Evolutionary conservation across 257 asterid genomes (phyloP), one percentile per base, ranked within the genome.

Genomic region (Solanum chmielewskii): DNA sequence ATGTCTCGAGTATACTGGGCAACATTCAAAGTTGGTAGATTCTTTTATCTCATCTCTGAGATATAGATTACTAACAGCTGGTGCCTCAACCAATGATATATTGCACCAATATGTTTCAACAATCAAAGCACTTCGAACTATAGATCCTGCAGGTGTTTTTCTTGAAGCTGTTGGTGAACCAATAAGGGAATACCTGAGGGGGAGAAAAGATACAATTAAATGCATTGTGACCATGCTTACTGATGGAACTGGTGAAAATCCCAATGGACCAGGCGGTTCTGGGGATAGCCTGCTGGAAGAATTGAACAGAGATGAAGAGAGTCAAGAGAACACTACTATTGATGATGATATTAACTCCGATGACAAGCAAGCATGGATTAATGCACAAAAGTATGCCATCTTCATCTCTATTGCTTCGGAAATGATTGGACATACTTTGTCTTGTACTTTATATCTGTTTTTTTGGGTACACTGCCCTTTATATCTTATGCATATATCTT

Each of bases 281-380:
- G 99, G 99, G 88, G 99, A 97, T 89, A 95, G 99, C 90, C 98
- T 97, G 89, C 98, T 97, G 89, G 99, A 97, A 91, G 99, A 97
- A 91, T 90, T 97, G 91, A 97, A 95, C 88, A 92, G 98, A 89
- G 99, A 97, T 87, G 98, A 97, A 94, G 99, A 97, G 92, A 94
- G 92, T 92, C 99, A 93, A 93, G 99, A 95, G 86, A 95, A 90
- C 89, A 85, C 93, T 77, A 89, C 86, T 89, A 87, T 90, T 86
- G 99, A 94, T 75, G 98, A 97, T 87, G 97, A 95, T 89, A 88
- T 90, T 89, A 92, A 91, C 92, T 87, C 91, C 11, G 98, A 96
- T 90, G 99, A 97, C 91, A 94, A 93, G 90, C 99, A 97, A 93
- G 97, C 98, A 47, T 97, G 99, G 99, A 93, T 92, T 64, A 97